These are phyloP conservation scores for Perkinsus chesapeaki DNA, from an alignment of 169 alveolate species.

Conservation along the genomic window DNA sequence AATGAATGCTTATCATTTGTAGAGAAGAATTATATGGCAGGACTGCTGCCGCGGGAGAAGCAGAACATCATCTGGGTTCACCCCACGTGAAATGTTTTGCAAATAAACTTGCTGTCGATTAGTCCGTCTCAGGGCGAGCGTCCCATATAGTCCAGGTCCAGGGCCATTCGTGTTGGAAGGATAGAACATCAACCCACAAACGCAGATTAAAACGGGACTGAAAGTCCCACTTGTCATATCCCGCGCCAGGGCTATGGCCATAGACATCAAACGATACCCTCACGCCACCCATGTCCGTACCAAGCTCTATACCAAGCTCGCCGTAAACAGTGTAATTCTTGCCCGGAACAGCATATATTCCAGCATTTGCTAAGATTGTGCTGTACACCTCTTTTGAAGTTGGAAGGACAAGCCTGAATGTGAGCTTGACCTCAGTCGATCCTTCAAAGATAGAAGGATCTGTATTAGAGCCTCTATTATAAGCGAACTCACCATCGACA, in stretches of 20 bases:
- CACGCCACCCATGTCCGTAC: background rate
- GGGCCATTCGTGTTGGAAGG: background rate
- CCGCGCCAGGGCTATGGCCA: background rate
- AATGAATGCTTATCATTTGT: too few species aligned
- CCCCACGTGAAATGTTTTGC: too few species aligned
- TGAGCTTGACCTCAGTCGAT: background rate
- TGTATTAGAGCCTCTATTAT: background rate
- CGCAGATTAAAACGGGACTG: background rate
- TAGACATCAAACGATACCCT: background rate
- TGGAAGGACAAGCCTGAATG: background rate
- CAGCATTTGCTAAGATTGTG: background rate
- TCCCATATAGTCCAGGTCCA: background rate
- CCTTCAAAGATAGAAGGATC: background rate
- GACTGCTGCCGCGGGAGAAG: too few species aligned
- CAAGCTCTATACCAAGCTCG: background rate
- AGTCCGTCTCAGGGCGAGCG: background rate
- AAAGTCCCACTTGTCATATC: background rate
- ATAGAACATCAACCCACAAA: background rate
- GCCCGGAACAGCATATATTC: background rate
- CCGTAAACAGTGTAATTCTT: background rate
- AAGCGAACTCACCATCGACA: background rate
- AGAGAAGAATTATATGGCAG: too few species aligned
- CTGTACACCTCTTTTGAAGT: background rate
- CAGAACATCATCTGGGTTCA: too few species aligned
- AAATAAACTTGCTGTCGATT: too few species aligned